A percentile compares a stretch with the other conserved stretches of the same genome.
These are phyloP conservation scores for Isochrysis galbana DNA, from an alignment of 78 protist species.

Conservation along the genomic window DNA sequence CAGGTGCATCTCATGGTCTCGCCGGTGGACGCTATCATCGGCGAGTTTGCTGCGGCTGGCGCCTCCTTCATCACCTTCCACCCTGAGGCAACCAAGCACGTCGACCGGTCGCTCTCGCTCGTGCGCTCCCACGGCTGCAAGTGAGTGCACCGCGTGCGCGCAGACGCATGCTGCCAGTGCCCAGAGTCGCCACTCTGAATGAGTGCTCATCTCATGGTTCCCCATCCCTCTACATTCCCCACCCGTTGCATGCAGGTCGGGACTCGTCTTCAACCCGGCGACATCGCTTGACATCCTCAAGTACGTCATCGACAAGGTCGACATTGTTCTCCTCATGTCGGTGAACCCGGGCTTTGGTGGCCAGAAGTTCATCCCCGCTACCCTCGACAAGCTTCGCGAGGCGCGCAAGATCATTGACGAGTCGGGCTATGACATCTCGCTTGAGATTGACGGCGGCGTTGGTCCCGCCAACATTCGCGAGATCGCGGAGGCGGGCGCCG, in stretches of 20 bases:
- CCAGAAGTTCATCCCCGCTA: conserved; percentile 43
- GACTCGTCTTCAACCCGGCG: conserved; percentile 57
- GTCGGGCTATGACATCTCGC: conserved; percentile 13
- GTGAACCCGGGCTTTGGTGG: conserved; percentile 77
- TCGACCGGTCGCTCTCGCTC: conserved; percentile 7
- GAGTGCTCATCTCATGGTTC: too few species aligned
- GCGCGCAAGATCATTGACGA: conserved; percentile 39
- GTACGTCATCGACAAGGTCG: conserved; percentile 47
- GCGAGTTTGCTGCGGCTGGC: conserved; percentile 31
- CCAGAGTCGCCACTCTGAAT: too few species aligned
- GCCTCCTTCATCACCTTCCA: conserved; percentile 63
- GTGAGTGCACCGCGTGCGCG: too few species aligned
- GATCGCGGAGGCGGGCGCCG: conserved; percentile 57
- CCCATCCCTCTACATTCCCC: too few species aligned
- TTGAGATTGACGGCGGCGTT: conserved; percentile 72
- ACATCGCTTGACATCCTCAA: conserved; percentile 41
- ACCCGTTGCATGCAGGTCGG: too few species aligned
- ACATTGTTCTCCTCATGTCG: conserved; percentile 63
- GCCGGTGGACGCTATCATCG: conserved; percentile 31
- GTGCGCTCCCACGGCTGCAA: conserved; percentile 32
- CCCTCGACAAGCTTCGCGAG: conserved; percentile 44
- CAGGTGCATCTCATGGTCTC: conserved; percentile 67
- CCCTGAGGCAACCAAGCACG: conserved; percentile 46
- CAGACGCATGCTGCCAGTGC: too few species aligned
- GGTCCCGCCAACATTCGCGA: conserved; percentile 31